Conservation (phyloP, 106 monocot species). For the Agapanthus africanus region DNA sequence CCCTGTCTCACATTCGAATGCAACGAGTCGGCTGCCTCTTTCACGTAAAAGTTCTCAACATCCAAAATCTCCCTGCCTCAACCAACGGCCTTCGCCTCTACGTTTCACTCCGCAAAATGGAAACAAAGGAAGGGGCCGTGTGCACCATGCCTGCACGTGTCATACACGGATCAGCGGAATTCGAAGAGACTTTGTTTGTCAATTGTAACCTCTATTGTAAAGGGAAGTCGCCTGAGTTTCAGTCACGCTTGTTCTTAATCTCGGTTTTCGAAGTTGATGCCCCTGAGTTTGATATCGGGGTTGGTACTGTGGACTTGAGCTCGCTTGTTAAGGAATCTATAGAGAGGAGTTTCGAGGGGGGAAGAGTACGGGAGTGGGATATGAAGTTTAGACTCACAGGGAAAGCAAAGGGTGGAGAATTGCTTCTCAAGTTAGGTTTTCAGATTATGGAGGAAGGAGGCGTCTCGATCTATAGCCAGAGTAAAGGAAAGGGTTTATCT, state of each 20-base stretch:
- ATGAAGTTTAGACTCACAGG: slow-evolving; percentile 37
- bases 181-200: slow-evolving; percentile 9
- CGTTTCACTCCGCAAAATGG: background rate
- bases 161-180: background rate
- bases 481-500: no score
- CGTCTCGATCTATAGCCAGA: no score
- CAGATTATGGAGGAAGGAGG: slow-evolving; percentile 77
- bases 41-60: background rate
- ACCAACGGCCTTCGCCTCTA: background rate
- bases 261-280: slow-evolving; percentile 50
- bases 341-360: slow-evolving; percentile 41
- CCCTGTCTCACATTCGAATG: background rate
- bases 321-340: slow-evolving; percentile 57
- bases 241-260: slow-evolving; percentile 49
- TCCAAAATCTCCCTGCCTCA: background rate
- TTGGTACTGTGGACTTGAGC: slow-evolving; percentile 48
- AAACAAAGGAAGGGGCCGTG: no score
- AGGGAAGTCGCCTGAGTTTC: slow-evolving; percentile 47
- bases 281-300: slow-evolving; percentile 51
- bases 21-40: background rate
- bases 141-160: background rate
- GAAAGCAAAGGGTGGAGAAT: slow-evolving; percentile 63
- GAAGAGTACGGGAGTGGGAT: slow-evolving; percentile 48
- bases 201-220: slow-evolving; percentile 60
- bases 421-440: slow-evolving; percentile 57